Evolutionary conservation across 2,329 filamentous ascomycete species (phyloP), one percentile per base, ranked within the genome.

Genomic region (Monosporascus sp.): DNA sequence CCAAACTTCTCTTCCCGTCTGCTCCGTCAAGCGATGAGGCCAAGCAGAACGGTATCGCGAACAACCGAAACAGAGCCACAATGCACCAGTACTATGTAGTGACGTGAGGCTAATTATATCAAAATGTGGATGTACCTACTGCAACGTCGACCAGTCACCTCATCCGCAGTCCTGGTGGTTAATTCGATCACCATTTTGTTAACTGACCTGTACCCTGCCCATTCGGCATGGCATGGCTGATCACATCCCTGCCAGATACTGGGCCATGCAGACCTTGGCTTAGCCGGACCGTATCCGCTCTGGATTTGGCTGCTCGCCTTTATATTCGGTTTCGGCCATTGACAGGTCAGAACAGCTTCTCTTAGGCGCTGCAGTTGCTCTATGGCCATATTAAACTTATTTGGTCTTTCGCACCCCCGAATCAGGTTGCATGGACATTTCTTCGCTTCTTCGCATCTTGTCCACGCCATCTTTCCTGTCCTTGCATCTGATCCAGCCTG

Each of bases 211-310:
- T 60, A 57, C 65, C 66, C 65, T 62, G 66, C 64, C 65, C 60
- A 67, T 62, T 66, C 65, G 68, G 68, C 66, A 69, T 67, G 65
- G 60, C 62, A 66, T 71, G 67, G 67, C 63, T 65, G 62, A 62
- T 64, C 61, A 64, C 62, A 70, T 67, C 69, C 68, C 64, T 68
- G 64, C 60, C 54, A 52, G 52, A 60, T 64, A 56, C 63, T 65
- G 60, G 64, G 61, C 62, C 64, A 66, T 70, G 67, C 65, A 69
- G 62, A 62, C 62, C 65, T 67, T 66, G 69, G 65, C 67, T 68
- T 70, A 65, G 69, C 72, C 72, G 72, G 72, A 67, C 71, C 70
- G 70, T 70, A 71, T 72, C 72, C 72, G 72, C 71, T 72, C 68
- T 66, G 69, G 68, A 72, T 71, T 70, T 69, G 68, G 67, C 67